These are phyloP conservation scores for Aspergillus leporis DNA, from an alignment of 495 filamentous ascomycete genomes.

Conservation along the genomic window DNA sequence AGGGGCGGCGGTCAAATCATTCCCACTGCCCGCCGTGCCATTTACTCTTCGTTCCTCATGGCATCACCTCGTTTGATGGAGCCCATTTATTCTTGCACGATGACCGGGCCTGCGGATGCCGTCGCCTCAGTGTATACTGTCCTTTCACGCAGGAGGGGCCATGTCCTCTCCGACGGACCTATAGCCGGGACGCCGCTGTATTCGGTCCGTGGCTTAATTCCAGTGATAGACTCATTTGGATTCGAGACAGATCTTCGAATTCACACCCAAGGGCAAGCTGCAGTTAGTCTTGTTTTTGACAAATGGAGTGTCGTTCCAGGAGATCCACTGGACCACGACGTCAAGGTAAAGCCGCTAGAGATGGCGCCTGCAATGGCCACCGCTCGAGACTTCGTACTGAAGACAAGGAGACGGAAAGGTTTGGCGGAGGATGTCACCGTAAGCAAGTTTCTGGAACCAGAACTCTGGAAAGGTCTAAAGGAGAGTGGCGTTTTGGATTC, in stretches of 20 bases:
- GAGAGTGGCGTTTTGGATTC: slow-evolving; percentile 86
- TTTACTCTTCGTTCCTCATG: slow-evolving; percentile 95
- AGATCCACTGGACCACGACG: slow-evolving; percentile 87
- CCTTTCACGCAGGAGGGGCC: slow-evolving; percentile 81
- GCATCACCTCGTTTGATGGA: slow-evolving; percentile 95
- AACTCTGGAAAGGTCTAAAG: slow-evolving; percentile 83
- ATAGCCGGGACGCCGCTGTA: slow-evolving; percentile 97
- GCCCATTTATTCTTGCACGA: slow-evolving; percentile 85
- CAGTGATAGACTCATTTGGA: slow-evolving; percentile 94
- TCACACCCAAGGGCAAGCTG: slow-evolving; percentile 90
- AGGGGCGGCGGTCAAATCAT: slow-evolving; percentile 96
- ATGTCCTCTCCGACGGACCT: slow-evolving; percentile 89
- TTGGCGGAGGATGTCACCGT: slow-evolving; percentile 94
- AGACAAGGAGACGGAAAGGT: slow-evolving; percentile 91
- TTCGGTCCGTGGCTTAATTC: slow-evolving; percentile 83
- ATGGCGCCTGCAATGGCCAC: slow-evolving; percentile 83
- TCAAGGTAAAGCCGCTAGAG: slow-evolving; percentile 79
- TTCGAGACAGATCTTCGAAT: slow-evolving; percentile 97
- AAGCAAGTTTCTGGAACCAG: slow-evolving; percentile 92
- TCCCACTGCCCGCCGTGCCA: slow-evolving; percentile 84
- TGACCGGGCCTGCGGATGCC: slow-evolving; percentile 90
- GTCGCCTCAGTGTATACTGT: slow-evolving; percentile 89
- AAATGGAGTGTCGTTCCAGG: slow-evolving; percentile 94
- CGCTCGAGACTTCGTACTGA: slow-evolving; percentile 92
- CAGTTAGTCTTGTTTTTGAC: slow-evolving; percentile 91